A percentile compares a stretch with the other conserved stretches of the same genome.
Conservation (phyloP, 768 basidiomycete species). For the Dentipellis sp. region DNA sequence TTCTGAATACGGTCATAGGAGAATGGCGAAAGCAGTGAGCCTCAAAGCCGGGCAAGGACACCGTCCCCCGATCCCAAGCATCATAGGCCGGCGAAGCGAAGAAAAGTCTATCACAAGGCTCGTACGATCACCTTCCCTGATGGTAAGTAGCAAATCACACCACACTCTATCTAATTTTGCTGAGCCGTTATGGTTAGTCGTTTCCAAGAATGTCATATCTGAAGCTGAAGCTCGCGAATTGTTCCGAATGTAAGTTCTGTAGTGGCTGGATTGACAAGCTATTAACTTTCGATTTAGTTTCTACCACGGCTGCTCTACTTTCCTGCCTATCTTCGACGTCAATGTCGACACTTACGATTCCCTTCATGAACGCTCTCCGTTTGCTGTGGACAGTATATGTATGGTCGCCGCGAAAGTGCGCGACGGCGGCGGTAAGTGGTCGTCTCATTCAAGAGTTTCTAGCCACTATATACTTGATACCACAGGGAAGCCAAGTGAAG, state of each 20-base stretch:
- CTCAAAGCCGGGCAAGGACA: conserved; percentile 66
- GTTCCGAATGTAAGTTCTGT: conserved; percentile 62
- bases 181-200: conserved; percentile 38
- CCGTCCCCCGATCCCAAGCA: conserved; percentile 61
- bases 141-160: conserved; percentile 31
- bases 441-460: not conserved
- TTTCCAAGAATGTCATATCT: conserved; percentile 72
- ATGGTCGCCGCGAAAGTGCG: conserved; percentile 88
- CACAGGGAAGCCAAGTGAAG: conserved; percentile 65
- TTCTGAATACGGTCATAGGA: conserved; percentile 36
- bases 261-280: conserved; percentile 4
- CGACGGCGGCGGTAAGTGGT: conserved; percentile 71
- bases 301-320: conserved; percentile 88
- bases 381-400: conserved; percentile 87
- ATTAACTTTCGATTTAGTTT: conserved; percentile 41
- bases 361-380: conserved; percentile 83
- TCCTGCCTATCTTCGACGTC: conserved; percentile 81
- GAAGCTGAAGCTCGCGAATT: conserved; percentile 81
- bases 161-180: not conserved
- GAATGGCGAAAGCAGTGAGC: conserved; percentile 69
- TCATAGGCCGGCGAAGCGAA: conserved; percentile 58
- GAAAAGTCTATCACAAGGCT: conserved; percentile 58
- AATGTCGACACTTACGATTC: conserved; percentile 79
- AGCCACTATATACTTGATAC: conserved; percentile 8
- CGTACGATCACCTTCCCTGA: conserved; percentile 66